Evolutionary conservation across 495 filamentous ascomycete genomes (phyloP), one percentile per base, ranked within the genome.

Genomic region (Tuber magnatum): DNA sequence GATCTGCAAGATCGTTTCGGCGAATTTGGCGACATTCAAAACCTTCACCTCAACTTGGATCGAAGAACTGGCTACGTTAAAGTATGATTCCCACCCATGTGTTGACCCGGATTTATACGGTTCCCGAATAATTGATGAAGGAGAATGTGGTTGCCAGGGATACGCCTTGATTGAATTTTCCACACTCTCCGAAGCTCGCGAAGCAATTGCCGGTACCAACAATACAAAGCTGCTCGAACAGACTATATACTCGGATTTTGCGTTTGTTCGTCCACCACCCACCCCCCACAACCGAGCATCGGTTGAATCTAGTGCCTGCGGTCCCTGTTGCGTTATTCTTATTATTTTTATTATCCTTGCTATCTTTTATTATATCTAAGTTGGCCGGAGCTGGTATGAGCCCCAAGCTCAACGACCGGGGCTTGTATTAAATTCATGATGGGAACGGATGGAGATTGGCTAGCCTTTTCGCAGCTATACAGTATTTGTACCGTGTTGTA

Each of bases 1-100:
- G 93, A 97, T 77, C 84, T 99, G 42, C 93, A 91, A 73, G 96
- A 99, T 83, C 87, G 92, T 80, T 99, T 99, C 84, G 93, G 91
- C 71, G 96, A 99, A 81, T 97, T 90, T 83, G 96, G 96, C 76
- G 93, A 97, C 85, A 97, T 99, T 82, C 96, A 97, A 89, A 98
- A 98, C 83, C 85, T 98, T 83, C 94, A 95, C 80, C 84, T 99
- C 82, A 97, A 97, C 82, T 86, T 99, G 73, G 96, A 99, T 84
- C 89, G 96, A 69, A 88, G 96, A 82, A 97, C 93, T 38, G 96
- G 96, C 84, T 99, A 98, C 82, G 96, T 97, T 76, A 99, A 98
- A 92, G 95, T 94, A 83, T 35, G 72, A 16, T 46, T 68, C 51
- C 42, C 51, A 71, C 68, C 0, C 56, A 39, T 12, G 35, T 46